Evolutionary conservation across 805 yeast species (phyloP).

Genomic region (Spathaspora passalidarum): DNA sequence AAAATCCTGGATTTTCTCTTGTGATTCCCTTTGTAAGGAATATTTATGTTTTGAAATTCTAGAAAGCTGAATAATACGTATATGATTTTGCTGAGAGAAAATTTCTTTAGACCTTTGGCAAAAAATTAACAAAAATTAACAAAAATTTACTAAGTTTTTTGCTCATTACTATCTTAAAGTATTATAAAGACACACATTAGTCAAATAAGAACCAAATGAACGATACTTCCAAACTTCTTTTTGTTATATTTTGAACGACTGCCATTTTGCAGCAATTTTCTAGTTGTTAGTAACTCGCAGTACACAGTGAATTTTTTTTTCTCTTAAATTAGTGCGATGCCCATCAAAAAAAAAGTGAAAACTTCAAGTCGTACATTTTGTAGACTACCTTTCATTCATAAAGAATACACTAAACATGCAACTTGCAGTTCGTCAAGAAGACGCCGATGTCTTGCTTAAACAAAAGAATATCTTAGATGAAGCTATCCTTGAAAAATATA

Average conservation of each 20-base stretch:
- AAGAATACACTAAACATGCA: slow-evolving; percentile 45
- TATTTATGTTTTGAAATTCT: no score
- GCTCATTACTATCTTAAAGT: no score
- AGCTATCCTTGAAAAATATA: slow-evolving; percentile 71
- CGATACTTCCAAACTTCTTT: no score
- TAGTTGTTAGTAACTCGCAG: neutral
- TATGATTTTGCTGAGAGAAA: no score
- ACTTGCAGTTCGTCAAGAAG: slow-evolving; percentile 71
- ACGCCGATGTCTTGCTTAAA: slow-evolving; percentile 67
- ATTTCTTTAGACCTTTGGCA: no score
- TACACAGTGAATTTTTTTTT: neutral
- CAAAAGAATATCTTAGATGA: slow-evolving; percentile 67
- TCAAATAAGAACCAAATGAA: no score
- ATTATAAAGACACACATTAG: no score
- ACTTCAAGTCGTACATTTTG: neutral
- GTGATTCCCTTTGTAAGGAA: no score
- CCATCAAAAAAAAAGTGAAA: neutral
- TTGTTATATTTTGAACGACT: neutral
- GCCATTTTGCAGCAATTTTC: neutral
- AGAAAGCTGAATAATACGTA: no score
- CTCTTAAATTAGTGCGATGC: neutral
- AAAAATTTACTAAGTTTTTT: no score
- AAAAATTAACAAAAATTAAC: no score
- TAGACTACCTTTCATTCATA: neutral
- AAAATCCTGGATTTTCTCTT: no score